Base-by-base conservation (phyloP, 495 filamentous ascomycete species). In the Xylaria cubensis region DNA sequence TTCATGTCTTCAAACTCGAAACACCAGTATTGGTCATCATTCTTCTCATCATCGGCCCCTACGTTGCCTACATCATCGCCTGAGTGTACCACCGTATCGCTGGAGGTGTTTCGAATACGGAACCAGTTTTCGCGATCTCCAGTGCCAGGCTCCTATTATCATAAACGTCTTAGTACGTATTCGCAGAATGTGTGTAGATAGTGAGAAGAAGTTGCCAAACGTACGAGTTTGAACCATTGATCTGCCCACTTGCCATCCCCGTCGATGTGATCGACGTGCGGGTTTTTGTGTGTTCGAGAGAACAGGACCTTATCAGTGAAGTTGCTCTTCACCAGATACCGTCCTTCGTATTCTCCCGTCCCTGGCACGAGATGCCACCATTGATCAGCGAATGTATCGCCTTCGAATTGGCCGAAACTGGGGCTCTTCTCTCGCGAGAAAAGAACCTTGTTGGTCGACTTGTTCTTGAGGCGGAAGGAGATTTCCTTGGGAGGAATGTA, bases 281-380 rank as follows among this genome's bases (percentile, higher is more conserved):
- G 50, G 2, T n/a, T 24, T n/a, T 53, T 53, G 21, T 53, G 50
- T n/a, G 50, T 53, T 12, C 50, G 50, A 53, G 50, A 53, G 21
- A 53, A 53, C 21, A 53, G 21, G 4, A 53, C 50, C 24, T 53
- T 53, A n/a, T 26, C 21, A 4, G 50, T 53, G 50, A 53, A 53
- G 50, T 53, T 53, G 50, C 21, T 53, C 7, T 53, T 53, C 50
- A 53, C 50, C 3, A 53, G 19, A 53, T 53, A 26, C 50, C 21
- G 21, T 9, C 50, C 50, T 24, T 53, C 50, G 19, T 53, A 53
- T 24, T 26, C 50, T 53, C 50, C 50, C 21, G 50, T 53, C 21
- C 50, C 50, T 53, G 50, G 50, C 50, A 53, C 50, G n/a, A 53
- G 50, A 53, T 53, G 50, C 50, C 50, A 53, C 50, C 50, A 53